phyloP scores from a whole-genome alignment of 164 flowering plant species.

The Aristolochia californica region DNA sequence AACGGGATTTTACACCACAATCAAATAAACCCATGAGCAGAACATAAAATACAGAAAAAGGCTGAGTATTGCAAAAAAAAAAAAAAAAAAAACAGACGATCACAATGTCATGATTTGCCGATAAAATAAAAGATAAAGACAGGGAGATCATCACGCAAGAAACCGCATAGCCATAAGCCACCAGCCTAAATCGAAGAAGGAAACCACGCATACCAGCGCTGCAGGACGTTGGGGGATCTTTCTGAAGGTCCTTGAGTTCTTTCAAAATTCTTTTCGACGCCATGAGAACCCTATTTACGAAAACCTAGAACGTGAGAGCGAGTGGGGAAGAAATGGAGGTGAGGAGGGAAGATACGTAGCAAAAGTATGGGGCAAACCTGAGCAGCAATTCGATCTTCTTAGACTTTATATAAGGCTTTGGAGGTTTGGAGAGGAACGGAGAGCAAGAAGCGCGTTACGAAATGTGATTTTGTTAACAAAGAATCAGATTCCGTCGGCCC shows the following conservation, averaged over 20 bases:
- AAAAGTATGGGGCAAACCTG: neutral
- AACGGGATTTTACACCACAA: neutral
- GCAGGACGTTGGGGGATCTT: constrained; percentile 57
- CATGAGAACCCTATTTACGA: constrained; percentile 18
- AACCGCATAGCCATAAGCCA: neutral
- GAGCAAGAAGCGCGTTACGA: neutral
- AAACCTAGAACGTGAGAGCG: neutral
- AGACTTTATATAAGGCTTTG: neutral
- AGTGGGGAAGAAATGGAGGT: neutral
- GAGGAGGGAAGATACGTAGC: neutral
- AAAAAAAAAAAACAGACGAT: neutral
- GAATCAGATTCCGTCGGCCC: neutral
- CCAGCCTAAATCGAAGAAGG: neutral
- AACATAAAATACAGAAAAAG: neutral
- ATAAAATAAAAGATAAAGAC: neutral
- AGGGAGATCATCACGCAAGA: neutral
- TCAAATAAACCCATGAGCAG: neutral
- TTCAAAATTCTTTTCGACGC: constrained; percentile 54
- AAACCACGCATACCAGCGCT: constrained; percentile 30
- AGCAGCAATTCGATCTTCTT: neutral
- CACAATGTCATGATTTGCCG: neutral
- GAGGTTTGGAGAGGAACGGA: no score
- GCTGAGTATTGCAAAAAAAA: neutral
- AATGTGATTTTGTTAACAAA: neutral
- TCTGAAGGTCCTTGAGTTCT: constrained; percentile 55